Base-by-base conservation (phyloP, 129 eudicot genomes). In the Apium graveolens region DNA sequence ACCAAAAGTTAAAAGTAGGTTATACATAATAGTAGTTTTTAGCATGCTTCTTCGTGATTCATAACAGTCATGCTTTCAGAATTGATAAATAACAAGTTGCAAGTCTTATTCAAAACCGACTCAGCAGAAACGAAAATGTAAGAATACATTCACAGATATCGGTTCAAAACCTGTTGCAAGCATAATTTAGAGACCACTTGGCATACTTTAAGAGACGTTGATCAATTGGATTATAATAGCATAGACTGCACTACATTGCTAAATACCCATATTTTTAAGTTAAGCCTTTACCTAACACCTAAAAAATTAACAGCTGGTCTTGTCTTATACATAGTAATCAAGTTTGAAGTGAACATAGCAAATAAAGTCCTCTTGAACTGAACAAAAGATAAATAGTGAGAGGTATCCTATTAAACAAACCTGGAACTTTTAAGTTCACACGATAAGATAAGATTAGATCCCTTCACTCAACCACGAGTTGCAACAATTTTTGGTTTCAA, bases 141-240 rank as follows among this genome's bases (percentile, higher is more conserved):
- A 12, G 31, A 13, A 41, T 3, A 26, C 38, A 12, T 44, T 11
- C 9, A 73, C 76, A 31, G 20, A 74, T 44, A 43, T 29, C 27
- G 77, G 57, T 74, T 55, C 79, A 34, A 5, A 76, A 53, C 34
- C 55, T 51, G 62, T 37, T 51, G 31, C 37, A 53, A 79, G 77
- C 35, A 71, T 24, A 78, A 53, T 53, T 37, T 48, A 51, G 68
- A 79, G 71, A 53, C 78, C 70, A 79, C 82, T 79, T 49, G 77
- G 44, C 77, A 70, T 71, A 49, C 21, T 70, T 79, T 34, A 78
- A 35, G 11, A 48, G 46, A 62, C n/a, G 2, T 74, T 12, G 60
- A 74, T 27, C 38, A 49, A 16, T 14, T 44, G 34, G 37, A 73
- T 73, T 4, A 44, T 43, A n/a, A n/a, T n/a, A 72, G 1, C 34